phyloP scores from a whole-genome alignment of 108 stramenopile genomes.

The Cyclotella choctawhatcheeana region DNA sequence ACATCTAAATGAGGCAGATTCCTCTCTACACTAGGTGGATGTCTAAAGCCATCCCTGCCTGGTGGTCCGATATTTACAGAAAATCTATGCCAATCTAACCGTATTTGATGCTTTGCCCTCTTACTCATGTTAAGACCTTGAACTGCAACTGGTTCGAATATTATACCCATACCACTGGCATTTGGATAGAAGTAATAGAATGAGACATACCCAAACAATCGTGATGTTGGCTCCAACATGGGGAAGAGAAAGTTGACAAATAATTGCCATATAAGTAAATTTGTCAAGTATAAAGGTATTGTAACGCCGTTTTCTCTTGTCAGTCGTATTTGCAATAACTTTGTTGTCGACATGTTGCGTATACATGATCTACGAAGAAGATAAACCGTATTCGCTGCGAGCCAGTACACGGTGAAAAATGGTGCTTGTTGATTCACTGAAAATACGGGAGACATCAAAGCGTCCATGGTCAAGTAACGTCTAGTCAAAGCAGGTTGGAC shows the following conservation, averaged over 20 bases:
- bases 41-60: slow-evolving; percentile 58
- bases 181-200: slow-evolving; percentile 64
- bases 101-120: slow-evolving; percentile 44
- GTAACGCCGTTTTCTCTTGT: slow-evolving; percentile 45
- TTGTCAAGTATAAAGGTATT: slow-evolving; percentile 25
- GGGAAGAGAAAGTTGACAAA: slow-evolving; percentile 49
- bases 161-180: slow-evolving; percentile 51
- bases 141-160: slow-evolving; percentile 51
- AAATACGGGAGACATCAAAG: too few species aligned
- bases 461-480: too few species aligned
- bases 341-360: slow-evolving; percentile 40
- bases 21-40: slow-evolving; percentile 49
- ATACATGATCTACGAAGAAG: slow-evolving; percentile 51
- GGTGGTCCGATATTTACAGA: slow-evolving; percentile 46
- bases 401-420: slow-evolving; percentile 29
- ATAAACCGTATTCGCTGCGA: slow-evolving; percentile 42
- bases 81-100: slow-evolving; percentile 61
- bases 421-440: background rate
- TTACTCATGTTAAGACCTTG: slow-evolving; percentile 35
- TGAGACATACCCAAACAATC: slow-evolving; percentile 30
- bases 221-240: slow-evolving; percentile 35
- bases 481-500: too few species aligned
- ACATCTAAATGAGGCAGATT: slow-evolving; percentile 59
- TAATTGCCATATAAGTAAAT: slow-evolving; percentile 50
- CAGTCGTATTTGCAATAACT: slow-evolving; percentile 43